These are phyloP conservation scores for Chrysoporthe austroafricana DNA, from an alignment of 2,329 filamentous ascomycete genomes.

Conservation along the genomic window DNA sequence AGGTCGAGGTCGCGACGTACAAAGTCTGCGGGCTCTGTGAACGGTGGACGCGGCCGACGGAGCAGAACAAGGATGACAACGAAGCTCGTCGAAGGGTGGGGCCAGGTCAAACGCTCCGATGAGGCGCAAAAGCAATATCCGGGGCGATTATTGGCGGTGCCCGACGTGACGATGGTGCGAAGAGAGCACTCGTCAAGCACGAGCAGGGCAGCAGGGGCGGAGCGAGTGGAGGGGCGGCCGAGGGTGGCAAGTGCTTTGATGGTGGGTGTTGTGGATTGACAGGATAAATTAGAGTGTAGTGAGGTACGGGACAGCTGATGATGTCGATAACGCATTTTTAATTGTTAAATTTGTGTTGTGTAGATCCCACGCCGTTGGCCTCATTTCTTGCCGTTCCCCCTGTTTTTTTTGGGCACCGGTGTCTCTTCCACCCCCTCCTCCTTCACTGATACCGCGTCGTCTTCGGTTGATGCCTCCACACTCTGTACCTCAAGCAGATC, in stretches of 20 bases:
- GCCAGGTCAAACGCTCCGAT: neutral
- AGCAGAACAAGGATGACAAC: neutral
- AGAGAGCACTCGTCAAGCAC: neutral
- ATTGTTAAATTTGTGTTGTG: neutral
- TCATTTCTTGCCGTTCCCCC: constrained; percentile 14
- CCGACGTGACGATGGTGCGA: neutral
- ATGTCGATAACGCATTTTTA: neutral
- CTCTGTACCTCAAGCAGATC: constrained; percentile 25
- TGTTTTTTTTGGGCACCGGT: constrained; percentile 7
- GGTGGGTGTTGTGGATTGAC: neutral
- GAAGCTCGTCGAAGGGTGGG: neutral
- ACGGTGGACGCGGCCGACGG: neutral
- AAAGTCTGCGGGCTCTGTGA: neutral
- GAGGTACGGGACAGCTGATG: neutral
- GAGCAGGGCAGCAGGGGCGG: neutral
- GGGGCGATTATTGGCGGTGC: neutral
- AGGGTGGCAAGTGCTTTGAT: neutral
- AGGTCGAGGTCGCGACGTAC: neutral
- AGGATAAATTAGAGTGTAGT: neutral
- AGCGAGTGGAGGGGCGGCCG: neutral
- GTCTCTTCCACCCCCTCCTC: constrained; percentile 13
- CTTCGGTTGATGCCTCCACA: constrained; percentile 14
- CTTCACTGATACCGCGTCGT: neutral
- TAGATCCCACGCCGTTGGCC: neutral
- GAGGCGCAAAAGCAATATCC: neutral